Conservation (phyloP, 208 protist genomes). For the Borovskyia barvae region DNA sequence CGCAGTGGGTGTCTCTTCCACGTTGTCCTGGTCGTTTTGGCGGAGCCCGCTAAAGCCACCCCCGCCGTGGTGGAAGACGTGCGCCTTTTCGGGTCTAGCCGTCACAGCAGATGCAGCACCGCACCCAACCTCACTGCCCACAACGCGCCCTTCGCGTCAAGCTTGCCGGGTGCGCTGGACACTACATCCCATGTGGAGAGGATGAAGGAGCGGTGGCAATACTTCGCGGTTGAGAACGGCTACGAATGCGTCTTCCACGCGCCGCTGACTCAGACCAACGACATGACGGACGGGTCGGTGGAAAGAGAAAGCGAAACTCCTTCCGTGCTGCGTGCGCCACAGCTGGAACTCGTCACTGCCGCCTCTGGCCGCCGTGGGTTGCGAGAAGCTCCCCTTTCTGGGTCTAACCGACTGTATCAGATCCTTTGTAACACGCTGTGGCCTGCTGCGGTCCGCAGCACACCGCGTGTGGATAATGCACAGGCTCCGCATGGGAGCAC, state of each 20-base stretch:
- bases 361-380: slow-evolving; percentile 23
- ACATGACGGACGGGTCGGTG: neutral
- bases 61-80: slow-evolving; percentile 4
- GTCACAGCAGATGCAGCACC: no score
- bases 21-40: slow-evolving; percentile 33
- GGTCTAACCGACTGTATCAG: slow-evolving; percentile 44
- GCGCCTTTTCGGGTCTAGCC: no score
- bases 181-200: neutral
- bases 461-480: neutral
- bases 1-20: slow-evolving; percentile 26
- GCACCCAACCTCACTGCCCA: no score
- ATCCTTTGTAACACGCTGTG: slow-evolving; percentile 64
- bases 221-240: slow-evolving; percentile 27
- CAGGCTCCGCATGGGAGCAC: neutral
- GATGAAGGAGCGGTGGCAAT: slow-evolving; percentile 16
- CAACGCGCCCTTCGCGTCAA: no score
- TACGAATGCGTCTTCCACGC: slow-evolving; percentile 26
- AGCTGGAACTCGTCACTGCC: slow-evolving; percentile 3
- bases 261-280: neutral
- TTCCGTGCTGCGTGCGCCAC: no score
- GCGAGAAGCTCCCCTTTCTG: slow-evolving; percentile 35
- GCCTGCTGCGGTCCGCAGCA: slow-evolving; percentile 22
- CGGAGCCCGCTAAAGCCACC: neutral
- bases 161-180: no score
- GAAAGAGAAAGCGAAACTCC: slow-evolving; percentile 2